phyloP scores from a whole-genome alignment of 306 rosid species.

The Dryas octopetala region DNA sequence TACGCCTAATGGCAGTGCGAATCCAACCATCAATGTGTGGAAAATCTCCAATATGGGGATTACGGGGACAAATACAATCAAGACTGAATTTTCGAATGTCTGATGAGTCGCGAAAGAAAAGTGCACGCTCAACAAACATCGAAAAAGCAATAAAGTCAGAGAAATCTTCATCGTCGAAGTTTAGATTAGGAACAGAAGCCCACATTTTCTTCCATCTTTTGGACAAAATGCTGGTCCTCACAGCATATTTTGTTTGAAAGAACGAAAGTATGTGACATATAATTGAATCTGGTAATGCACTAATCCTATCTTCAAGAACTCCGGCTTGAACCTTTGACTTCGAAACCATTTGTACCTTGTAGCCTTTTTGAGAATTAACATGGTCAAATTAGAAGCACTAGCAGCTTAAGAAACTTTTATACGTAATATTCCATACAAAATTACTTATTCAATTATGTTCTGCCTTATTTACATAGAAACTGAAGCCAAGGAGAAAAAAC shows the following conservation, averaged over 20 bases:
- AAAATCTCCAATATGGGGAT: neutral
- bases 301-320: neutral
- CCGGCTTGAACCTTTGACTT: neutral
- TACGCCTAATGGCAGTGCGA: neutral
- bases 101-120: neutral
- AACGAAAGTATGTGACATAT: slow-evolving; percentile 1
- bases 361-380: too few relatives aligned
- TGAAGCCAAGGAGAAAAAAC: too few relatives aligned
- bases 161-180: neutral
- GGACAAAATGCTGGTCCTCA: neutral
- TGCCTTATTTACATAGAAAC: too few relatives aligned
- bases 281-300: neutral
- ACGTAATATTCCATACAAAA: too few relatives aligned
- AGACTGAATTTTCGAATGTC: neutral
- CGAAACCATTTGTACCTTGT: too few relatives aligned
- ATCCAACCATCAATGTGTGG: neutral
- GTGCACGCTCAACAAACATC: neutral
- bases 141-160: neutral
- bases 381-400: too few relatives aligned
- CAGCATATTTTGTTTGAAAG: neutral
- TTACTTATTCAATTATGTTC: too few relatives aligned
- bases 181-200: neutral
- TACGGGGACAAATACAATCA: neutral
- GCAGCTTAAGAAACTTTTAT: too few relatives aligned
- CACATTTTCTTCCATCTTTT: neutral